Evolutionary conservation across 2,329 filamentous ascomycete species (phyloP).

Genomic region (Aureobasidium sp.): DNA sequence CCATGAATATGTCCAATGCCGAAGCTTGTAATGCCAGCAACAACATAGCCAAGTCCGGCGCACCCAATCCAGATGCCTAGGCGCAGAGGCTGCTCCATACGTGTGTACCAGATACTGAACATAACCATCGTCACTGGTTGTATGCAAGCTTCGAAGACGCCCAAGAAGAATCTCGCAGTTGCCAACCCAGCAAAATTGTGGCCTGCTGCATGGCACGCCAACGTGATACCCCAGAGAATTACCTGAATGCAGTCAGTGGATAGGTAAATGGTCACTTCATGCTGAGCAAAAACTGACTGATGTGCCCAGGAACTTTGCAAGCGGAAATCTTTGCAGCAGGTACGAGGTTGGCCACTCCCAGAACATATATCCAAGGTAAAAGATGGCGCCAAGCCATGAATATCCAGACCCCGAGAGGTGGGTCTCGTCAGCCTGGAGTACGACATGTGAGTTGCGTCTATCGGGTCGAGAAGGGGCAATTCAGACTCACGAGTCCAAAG

Average conservation of each 20-base stretch:
- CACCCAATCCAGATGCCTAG: slow-evolving; percentile 62
- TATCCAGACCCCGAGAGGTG: slow-evolving; percentile 39
- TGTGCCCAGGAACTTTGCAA: slow-evolving; percentile 48
- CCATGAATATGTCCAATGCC: background rate
- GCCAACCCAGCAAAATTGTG: slow-evolving; percentile 55
- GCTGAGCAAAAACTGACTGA: background rate
- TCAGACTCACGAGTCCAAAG: background rate
- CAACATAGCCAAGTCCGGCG: slow-evolving; percentile 48
- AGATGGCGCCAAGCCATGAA: slow-evolving; percentile 45
- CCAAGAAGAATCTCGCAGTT: slow-evolving; percentile 60
- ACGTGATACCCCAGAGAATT: slow-evolving; percentile 54
- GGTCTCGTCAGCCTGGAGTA: background rate
- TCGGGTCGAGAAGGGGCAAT: no score
- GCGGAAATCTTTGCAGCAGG: slow-evolving; percentile 55
- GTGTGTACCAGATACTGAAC: slow-evolving; percentile 66
- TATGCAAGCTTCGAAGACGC: slow-evolving; percentile 61
- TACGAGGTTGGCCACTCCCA: slow-evolving; percentile 63
- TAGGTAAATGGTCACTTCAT: no score
- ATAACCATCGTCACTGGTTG: slow-evolving; percentile 63
- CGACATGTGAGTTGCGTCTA: background rate
- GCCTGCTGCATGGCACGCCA: slow-evolving; percentile 57
- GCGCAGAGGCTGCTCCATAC: slow-evolving; percentile 57
- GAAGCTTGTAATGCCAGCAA: background rate
- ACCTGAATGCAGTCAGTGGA: slow-evolving; percentile 29
- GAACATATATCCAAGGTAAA: slow-evolving; percentile 49